Conservation (phyloP, 345 rosid species). For the Lagerstroemia speciosa region DNA sequence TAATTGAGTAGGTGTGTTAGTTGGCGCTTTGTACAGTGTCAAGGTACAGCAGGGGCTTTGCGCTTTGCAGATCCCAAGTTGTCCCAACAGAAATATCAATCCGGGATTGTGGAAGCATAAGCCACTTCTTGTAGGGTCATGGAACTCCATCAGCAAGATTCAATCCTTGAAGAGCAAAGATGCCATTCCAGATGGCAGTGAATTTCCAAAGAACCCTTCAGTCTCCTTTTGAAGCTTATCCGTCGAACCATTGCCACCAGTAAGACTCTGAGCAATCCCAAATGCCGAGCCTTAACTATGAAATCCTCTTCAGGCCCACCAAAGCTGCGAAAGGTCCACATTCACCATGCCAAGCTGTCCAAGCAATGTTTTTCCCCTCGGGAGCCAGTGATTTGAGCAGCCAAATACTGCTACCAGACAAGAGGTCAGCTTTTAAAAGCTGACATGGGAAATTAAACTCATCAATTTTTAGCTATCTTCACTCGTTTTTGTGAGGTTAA, state of each 20-base stretch:
- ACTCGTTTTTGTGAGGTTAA: constrained; percentile 48
- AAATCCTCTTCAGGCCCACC: constrained; percentile 1
- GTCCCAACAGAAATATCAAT: constrained; percentile 12
- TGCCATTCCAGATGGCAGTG: background rate
- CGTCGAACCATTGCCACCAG: background rate
- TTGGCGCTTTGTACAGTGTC: constrained; percentile 35
- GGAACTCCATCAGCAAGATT: background rate
- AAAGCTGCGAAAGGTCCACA: background rate
- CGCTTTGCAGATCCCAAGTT: background rate
- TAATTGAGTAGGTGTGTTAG: constrained; percentile 40
- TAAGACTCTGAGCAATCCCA: constrained; percentile 4
- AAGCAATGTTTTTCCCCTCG: background rate
- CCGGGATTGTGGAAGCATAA: constrained; percentile 21
- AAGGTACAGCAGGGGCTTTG: constrained; percentile 28
- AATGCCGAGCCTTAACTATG: background rate
- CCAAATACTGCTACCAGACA: background rate
- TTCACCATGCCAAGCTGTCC: background rate
- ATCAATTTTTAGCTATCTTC: constrained; percentile 31
- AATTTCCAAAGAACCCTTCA: background rate
- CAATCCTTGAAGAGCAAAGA: background rate
- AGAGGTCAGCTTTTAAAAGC: background rate
- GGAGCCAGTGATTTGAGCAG: background rate
- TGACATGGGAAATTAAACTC: background rate
- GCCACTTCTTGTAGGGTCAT: constrained; percentile 1
- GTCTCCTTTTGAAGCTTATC: too few relatives aligned